Evolutionary conservation across 768 basidiomycete species (phyloP).

Genomic region (Mrakia hoshinonis): DNA sequence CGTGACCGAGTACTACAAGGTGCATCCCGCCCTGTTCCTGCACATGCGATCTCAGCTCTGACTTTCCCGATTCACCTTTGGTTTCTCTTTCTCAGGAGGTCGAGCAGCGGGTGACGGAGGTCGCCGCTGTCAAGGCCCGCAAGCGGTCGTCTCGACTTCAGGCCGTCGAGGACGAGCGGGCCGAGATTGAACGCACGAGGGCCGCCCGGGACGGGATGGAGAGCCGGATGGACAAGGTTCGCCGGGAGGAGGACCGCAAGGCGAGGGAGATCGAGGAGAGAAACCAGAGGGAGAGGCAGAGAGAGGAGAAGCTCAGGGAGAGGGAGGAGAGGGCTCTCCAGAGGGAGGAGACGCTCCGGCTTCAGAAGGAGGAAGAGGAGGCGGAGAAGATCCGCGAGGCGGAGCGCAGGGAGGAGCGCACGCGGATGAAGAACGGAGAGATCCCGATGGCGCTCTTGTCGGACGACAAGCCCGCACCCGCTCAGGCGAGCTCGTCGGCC

Average conservation of each 20-base stretch:
- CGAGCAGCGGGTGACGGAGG: slow-evolving; percentile 50
- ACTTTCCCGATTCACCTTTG: slow-evolving; percentile 37
- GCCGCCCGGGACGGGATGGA: slow-evolving; percentile 15
- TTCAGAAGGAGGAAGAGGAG: slow-evolving; percentile 10
- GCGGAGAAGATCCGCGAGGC: background rate
- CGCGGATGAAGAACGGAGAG: slow-evolving; percentile 20
- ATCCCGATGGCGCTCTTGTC: background rate
- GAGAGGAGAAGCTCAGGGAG: slow-evolving; percentile 14
- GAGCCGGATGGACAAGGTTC: slow-evolving; percentile 21
- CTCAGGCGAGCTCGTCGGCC: background rate
- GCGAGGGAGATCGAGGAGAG: slow-evolving; percentile 1
- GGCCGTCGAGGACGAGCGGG: slow-evolving; percentile 62
- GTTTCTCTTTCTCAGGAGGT: background rate
- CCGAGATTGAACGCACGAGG: slow-evolving; percentile 18
- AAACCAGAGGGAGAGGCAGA: background rate
- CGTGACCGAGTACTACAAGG: slow-evolving; percentile 61
- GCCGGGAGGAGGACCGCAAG: slow-evolving; percentile 17
- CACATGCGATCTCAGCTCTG: background rate
- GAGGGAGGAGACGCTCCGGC: slow-evolving; percentile 1
- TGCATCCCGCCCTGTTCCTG: slow-evolving; percentile 43
- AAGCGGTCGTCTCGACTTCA: slow-evolving; percentile 88
- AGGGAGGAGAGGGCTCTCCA: slow-evolving; percentile 6
- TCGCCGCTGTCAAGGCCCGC: slow-evolving; percentile 69
- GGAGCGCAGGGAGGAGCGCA: slow-evolving; percentile 11
- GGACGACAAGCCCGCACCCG: background rate